These are phyloP conservation scores for Leishmania tarentolae DNA, from an alignment of 208 protist genomes.

Conservation along the genomic window DNA sequence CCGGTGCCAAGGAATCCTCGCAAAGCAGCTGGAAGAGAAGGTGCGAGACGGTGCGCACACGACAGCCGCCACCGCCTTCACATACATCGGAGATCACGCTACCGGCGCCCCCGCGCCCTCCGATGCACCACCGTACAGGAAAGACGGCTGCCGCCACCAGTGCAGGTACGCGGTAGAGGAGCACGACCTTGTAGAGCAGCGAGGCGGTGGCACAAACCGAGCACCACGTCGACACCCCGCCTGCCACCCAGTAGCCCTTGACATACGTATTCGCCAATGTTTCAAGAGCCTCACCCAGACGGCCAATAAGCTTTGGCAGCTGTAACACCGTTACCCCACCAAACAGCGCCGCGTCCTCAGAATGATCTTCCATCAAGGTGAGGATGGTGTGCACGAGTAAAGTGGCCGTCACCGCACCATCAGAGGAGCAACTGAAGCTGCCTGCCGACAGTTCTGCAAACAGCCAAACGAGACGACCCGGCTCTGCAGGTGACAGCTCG, in stretches of 20 bases:
- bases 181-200: constrained; percentile 19
- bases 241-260: constrained; percentile 12
- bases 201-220: constrained; percentile 14
- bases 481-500: not conserved
- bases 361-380: constrained; percentile 13
- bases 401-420: constrained; percentile 15
- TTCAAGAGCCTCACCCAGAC: constrained; percentile 25
- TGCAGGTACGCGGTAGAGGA: constrained; percentile 14
- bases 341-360: constrained; percentile 15
- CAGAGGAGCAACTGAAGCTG: constrained; percentile 11
- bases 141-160: constrained; percentile 15
- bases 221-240: constrained; percentile 17
- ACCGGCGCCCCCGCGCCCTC: not conserved
- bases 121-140: not conserved
- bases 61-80: not conserved
- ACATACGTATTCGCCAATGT: constrained; percentile 2
- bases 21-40: constrained; percentile 22
- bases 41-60: constrained; percentile 12
- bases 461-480: constrained; percentile 3
- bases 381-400: constrained; percentile 15
- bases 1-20: not conserved
- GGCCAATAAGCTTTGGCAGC: constrained; percentile 23
- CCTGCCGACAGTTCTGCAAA: constrained; percentile 26
- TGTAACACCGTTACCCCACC: constrained; percentile 19
- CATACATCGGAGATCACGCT: not conserved